A percentile compares a stretch with the other conserved stretches of the same genome.
Evolutionary conservation across 192 early-diverging fungal species (phyloP).

Genomic region (Linnemannia exigua): DNA sequence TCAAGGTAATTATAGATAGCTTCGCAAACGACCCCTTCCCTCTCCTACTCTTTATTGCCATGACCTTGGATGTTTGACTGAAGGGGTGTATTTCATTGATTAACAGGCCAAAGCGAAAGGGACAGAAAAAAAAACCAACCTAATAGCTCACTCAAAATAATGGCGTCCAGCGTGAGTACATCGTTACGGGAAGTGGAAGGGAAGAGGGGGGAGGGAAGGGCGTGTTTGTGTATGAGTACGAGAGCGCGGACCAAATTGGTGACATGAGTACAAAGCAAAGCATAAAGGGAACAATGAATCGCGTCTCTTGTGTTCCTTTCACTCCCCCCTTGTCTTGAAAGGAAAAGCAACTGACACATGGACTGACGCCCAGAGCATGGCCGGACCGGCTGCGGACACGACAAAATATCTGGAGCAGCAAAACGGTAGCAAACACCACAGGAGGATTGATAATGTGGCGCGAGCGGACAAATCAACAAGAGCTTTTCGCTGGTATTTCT

Average conservation of each 20-base stretch:
- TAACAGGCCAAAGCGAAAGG: too few species aligned
- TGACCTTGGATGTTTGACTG: not conserved
- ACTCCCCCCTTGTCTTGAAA: not conserved
- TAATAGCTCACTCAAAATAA: not conserved
- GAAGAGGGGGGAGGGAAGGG: not conserved
- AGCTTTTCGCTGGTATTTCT: not conserved
- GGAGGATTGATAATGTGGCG: conserved; percentile 7
- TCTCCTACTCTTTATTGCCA: not conserved
- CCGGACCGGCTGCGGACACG: not conserved
- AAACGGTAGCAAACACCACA: not conserved
- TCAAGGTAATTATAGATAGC: not conserved
- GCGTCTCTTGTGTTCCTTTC: not conserved
- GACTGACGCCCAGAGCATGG: conserved; percentile 1
- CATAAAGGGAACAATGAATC: not conserved
- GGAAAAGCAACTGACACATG: not conserved
- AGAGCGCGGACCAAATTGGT: conserved; percentile 13
- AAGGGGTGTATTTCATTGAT: not conserved
- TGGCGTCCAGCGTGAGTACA: not conserved
- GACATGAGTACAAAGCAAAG: conserved; percentile 14
- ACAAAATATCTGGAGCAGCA: not conserved
- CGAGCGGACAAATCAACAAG: not conserved
- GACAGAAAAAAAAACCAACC: not conserved
- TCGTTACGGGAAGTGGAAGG: not conserved
- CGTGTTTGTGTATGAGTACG: conserved; percentile 9
- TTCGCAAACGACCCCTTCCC: not conserved